Percentiles rank a stretch among this genome's conserved stretches.
Evolutionary conservation across 768 basidiomycete genomes (phyloP).

Genomic region (Lactifluus pinguis): DNA sequence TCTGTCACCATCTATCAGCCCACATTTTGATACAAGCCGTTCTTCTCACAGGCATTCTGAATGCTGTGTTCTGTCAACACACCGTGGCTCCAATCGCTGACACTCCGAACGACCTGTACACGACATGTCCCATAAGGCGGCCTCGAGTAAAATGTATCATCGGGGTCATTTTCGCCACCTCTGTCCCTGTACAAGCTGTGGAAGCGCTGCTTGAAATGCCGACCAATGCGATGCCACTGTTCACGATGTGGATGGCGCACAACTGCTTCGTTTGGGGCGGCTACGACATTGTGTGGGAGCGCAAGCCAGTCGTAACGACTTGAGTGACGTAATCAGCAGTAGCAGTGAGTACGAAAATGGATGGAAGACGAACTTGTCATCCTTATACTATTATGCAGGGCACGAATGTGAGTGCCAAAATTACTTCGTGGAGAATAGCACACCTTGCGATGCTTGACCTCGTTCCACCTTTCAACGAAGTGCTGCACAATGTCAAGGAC

Average conservation of each 20-base stretch:
- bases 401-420: not conserved
- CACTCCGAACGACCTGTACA: conserved; percentile 79
- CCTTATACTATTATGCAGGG: conserved; percentile 23
- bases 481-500: conserved; percentile 92
- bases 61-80: conserved; percentile 85
- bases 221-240: conserved; percentile 36
- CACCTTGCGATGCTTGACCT: conserved; percentile 77
- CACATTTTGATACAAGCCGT: not conserved
- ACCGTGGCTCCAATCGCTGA: conserved; percentile 92
- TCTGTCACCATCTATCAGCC: conserved; percentile 34
- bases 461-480: conserved; percentile 89
- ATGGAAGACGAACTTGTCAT: conserved; percentile 37
- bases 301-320: conserved; percentile 63
- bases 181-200: conserved; percentile 24
- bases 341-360: not conserved
- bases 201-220: conserved; percentile 25
- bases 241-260: conserved; percentile 65
- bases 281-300: conserved; percentile 60
- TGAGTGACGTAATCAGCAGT: not conserved
- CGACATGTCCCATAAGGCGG: conserved; percentile 45
- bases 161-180: conserved; percentile 28
- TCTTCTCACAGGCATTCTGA: conserved; percentile 78
- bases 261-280: conserved; percentile 59
- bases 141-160: conserved; percentile 30
- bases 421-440: not conserved